Conservation (phyloP, 139 green algal genomes). For the Tetradesmus obliquus region DNA sequence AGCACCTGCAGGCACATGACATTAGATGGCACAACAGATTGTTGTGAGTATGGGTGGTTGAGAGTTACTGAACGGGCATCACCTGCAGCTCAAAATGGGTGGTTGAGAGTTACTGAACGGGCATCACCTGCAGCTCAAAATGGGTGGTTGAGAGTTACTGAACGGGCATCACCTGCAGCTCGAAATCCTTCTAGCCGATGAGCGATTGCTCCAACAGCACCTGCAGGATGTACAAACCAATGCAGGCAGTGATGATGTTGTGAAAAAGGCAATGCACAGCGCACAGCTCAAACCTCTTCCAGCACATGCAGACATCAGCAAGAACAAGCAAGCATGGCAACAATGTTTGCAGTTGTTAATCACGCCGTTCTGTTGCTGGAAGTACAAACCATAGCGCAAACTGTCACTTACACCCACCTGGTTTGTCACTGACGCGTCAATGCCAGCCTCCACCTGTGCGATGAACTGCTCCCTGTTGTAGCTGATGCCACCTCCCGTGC, state of each 20-base stretch:
- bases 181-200: slow-evolving; percentile 98
- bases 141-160: slow-evolving; percentile 47
- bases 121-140: background rate
- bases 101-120: too few species aligned
- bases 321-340: too few species aligned
- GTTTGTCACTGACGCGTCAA: slow-evolving; percentile 93
- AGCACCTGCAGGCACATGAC: slow-evolving; percentile 51
- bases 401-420: slow-evolving; percentile 62
- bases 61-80: too few species aligned
- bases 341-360: too few species aligned
- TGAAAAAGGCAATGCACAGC: too few species aligned
- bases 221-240: slow-evolving; percentile 40
- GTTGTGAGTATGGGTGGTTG: background rate
- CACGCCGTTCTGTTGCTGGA: too few species aligned
- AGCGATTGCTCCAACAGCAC: slow-evolving; percentile 95
- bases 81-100: slow-evolving; percentile 48
- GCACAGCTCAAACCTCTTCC: too few species aligned
- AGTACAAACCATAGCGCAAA: too few species aligned
- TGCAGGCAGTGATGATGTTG: too few species aligned
- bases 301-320: too few species aligned
- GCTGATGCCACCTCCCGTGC: slow-evolving; percentile 90
- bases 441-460: slow-evolving; percentile 83
- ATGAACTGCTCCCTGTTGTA: slow-evolving; percentile 99
- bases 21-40: background rate
- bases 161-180: slow-evolving; percentile 94